These are phyloP conservation scores for Hypomontagnella monticulosa DNA, from an alignment of 495 filamentous ascomycete genomes.

Conservation along the genomic window DNA sequence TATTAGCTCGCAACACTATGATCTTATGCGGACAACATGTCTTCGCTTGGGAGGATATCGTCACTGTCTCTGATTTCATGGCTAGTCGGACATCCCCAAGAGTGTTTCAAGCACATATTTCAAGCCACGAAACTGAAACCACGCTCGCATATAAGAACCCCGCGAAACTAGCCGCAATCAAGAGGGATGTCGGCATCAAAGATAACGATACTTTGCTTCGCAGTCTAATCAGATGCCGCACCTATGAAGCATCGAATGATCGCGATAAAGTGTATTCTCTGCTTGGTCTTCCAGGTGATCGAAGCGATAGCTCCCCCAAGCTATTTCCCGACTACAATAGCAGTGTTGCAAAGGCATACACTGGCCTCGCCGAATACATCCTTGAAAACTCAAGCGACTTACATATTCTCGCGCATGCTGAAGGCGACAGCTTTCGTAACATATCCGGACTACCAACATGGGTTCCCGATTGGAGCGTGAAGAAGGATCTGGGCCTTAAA, in stretches of 20 bases:
- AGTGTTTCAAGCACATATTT: conserved; percentile 9
- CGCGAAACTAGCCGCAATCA: conserved; percentile 25
- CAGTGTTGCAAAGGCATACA: conserved; percentile 23
- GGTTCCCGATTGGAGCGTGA: conserved; percentile 37
- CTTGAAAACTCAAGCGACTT: conserved; percentile 11
- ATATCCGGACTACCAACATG: conserved; percentile 18
- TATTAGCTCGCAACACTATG: conserved; percentile 19
- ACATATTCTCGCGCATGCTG: conserved; percentile 34
- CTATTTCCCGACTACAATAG: conserved; percentile 21
- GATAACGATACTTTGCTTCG: conserved; percentile 11
- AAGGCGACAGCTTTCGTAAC: conserved; percentile 17
- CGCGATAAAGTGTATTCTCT: conserved; percentile 38
- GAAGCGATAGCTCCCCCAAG: background rate
- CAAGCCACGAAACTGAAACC: background rate
- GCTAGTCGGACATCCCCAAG: conserved; percentile 10
- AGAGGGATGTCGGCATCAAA: background rate
- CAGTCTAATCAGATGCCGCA: conserved; percentile 37
- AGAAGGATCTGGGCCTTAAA: conserved; percentile 29
- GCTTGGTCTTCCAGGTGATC: conserved; percentile 11
- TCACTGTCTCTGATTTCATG: conserved; percentile 23
- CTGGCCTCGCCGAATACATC: conserved; percentile 23
- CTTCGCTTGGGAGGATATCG: conserved; percentile 34
- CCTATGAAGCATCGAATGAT: conserved; percentile 21
- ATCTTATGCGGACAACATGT: conserved; percentile 29
- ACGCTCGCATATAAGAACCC: conserved; percentile 36